Base-by-base conservation (phyloP, 139 green algal genomes). In the Edaphochlamys debaryana region DNA sequence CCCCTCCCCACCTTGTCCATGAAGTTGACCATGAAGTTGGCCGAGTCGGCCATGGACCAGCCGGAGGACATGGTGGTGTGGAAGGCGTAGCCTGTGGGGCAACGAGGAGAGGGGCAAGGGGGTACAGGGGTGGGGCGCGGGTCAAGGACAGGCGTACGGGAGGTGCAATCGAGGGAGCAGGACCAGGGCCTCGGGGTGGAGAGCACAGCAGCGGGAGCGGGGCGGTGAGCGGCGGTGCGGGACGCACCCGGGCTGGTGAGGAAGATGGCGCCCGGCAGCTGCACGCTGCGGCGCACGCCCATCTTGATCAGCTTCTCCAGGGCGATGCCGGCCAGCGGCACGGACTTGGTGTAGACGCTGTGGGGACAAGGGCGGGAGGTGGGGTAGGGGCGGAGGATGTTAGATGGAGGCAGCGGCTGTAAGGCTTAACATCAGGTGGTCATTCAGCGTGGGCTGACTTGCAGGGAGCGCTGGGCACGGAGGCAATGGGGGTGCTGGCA, bases 11-110 rank as follows among this genome's bases (percentile, higher is more conserved):
- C 78, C 78, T 84, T 84, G 66, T 64, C 78, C 27, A 67, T 4
- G 6, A 84, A 67, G 48, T 84, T 77, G 27, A 66, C 48, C 78
- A 84, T 84, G 66, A 84, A 84, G 64, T 84, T 84, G 67, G 78
- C 52, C 0, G 48, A 69, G 66, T 84, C 78, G 2, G 78, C 78
- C 66, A 84, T 76, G 37, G 78, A 84, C 78, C 78, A 84, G 66
- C 78, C 78, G 15, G 66, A 77, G 34, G 66, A 77, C 48, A 84
- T 54, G 27, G 78, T 84, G 25, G 78, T 84, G 64, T 84, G 78
- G 66, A 84, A 84, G 48, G 78, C 78, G 78, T 77, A 76, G 78
- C 78, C 78, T 73, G 74, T 4, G 54, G 54, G 54, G n/a, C n/a
- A n/a, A n/a, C n/a, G n/a, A n/a, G n/a, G n/a, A n/a, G n/a, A n/a